These are phyloP conservation scores for Hagleromyces aurorensis DNA, from an alignment of 805 yeast species.

Conservation along the genomic window DNA sequence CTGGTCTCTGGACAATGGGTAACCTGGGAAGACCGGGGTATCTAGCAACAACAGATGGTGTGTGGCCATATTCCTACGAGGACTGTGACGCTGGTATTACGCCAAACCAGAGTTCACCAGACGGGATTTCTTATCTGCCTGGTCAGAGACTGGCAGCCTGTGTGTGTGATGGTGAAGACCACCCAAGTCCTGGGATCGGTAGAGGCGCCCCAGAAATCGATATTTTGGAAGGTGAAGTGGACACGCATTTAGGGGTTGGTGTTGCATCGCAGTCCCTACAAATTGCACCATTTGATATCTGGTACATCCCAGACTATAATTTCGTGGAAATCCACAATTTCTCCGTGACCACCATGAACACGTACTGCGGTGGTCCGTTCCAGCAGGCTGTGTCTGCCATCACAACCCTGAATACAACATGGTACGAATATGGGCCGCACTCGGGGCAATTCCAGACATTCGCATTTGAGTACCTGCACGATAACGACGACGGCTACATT, in stretches of 20 bases:
- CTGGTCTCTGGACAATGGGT: constrained; percentile 94
- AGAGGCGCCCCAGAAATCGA: constrained; percentile 97
- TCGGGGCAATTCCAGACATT: constrained; percentile 57
- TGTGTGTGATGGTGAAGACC: constrained; percentile 75
- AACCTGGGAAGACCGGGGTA: constrained; percentile 90
- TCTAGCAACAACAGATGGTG: constrained; percentile 79
- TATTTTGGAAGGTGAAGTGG: constrained; percentile 77
- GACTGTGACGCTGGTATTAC: constrained; percentile 92
- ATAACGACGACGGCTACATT: constrained; percentile 61
- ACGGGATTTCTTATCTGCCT: constrained; percentile 79
- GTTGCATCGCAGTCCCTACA: constrained; percentile 89
- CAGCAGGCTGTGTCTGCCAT: constrained; percentile 89
- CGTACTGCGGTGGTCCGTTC: constrained; percentile 86
- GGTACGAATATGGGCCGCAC: constrained; percentile 66
- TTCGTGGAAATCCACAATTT: constrained; percentile 65
- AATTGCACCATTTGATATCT: constrained; percentile 87
- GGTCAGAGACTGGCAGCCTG: constrained; percentile 77
- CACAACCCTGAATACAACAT: constrained; percentile 66
- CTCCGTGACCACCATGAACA: constrained; percentile 70
- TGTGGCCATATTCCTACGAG: constrained; percentile 90
- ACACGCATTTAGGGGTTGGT: constrained; percentile 47
- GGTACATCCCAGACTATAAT: constrained; percentile 88
- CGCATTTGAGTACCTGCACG: constrained; percentile 73
- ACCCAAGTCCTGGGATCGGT: constrained; percentile 81
- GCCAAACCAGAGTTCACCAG: constrained; percentile 83